Conservation (phyloP, 2,329 filamentous ascomycete genomes). For the Sclerotinia trifoliorum region DNA sequence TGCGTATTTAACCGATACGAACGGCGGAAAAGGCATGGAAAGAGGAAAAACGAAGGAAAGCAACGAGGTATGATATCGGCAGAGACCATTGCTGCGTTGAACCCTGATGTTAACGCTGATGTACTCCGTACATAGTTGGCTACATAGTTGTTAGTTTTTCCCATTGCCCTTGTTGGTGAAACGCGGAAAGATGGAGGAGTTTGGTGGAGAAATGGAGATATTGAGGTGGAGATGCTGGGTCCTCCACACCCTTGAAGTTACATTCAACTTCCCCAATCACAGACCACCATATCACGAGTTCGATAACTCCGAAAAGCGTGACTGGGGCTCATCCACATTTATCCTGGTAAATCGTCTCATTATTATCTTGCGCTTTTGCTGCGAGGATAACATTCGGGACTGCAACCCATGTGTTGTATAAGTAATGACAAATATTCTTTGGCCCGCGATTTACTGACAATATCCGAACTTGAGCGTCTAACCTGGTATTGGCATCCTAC, state of each 20-base stretch:
- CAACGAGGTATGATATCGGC: neutral
- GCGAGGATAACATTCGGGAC: neutral
- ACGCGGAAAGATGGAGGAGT: conserved; percentile 12
- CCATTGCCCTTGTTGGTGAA: neutral
- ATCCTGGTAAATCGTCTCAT: conserved; percentile 6
- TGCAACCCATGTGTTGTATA: neutral
- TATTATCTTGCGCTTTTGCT: neutral
- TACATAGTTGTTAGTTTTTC: neutral
- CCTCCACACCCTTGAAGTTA: conserved; percentile 14
- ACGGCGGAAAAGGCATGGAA: neutral
- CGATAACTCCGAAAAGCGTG: conserved; percentile 7
- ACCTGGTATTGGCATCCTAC: conserved; percentile 8
- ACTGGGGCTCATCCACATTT: neutral
- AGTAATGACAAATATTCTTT: neutral
- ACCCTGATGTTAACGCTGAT: neutral
- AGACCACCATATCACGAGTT: conserved; percentile 8
- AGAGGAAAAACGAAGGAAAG: neutral
- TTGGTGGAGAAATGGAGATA: conserved; percentile 13
- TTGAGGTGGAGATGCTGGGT: conserved; percentile 1
- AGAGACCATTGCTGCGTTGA: neutral
- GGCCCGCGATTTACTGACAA: neutral
- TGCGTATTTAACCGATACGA: neutral
- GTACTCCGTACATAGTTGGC: neutral
- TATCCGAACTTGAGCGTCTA: neutral
- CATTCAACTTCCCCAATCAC: conserved; percentile 15